Percentiles rank a stretch among this genome's conserved stretches.
Evolutionary conservation across 1,284 basidiomycete species (phyloP).

Genomic region (Malassezia obtusa): DNA sequence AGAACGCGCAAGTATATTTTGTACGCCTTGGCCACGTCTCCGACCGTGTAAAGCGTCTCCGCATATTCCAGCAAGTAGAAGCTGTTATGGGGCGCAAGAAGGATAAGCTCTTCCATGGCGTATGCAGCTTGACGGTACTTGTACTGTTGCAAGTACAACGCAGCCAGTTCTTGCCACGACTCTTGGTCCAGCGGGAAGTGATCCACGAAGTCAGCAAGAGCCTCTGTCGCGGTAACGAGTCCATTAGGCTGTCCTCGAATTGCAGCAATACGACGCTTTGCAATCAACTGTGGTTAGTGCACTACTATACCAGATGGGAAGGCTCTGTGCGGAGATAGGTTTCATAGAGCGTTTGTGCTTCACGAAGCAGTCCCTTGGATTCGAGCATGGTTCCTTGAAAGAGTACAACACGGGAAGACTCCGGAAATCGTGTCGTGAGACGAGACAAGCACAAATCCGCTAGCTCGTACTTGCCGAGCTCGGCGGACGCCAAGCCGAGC

Average conservation of each 20-base stretch:
- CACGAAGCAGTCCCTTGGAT: conserved; percentile 52
- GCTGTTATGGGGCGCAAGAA: conserved; percentile 73
- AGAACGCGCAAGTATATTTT: conserved; percentile 39
- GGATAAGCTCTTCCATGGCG: conserved; percentile 67
- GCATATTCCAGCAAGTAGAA: conserved; percentile 72
- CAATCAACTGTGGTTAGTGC: conserved; percentile 56
- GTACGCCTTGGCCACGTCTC: conserved; percentile 52
- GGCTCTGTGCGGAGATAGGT: conserved; percentile 61
- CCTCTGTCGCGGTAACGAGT: conserved; percentile 58
- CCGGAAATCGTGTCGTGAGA: conserved; percentile 64
- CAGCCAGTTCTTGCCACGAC: conserved; percentile 85
- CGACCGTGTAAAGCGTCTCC: conserved; percentile 73
- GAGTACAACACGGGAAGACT: conserved; percentile 69
- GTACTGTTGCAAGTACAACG: conserved; percentile 66
- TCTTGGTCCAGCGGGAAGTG: conserved; percentile 85
- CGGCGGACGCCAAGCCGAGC: conserved; percentile 72
- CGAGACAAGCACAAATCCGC: conserved; percentile 69
- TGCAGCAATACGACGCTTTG: conserved; percentile 73
- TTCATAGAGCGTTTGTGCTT: conserved; percentile 62
- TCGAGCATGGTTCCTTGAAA: conserved; percentile 81
- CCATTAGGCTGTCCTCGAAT: conserved; percentile 23
- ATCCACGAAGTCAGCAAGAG: conserved; percentile 72
- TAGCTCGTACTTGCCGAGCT: conserved; percentile 66
- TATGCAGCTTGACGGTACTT: conserved; percentile 60
- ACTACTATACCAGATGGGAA: conserved; percentile 61